Base-by-base conservation (phyloP, 1,284 basidiomycete genomes). In the Phylloporus gajari region DNA sequence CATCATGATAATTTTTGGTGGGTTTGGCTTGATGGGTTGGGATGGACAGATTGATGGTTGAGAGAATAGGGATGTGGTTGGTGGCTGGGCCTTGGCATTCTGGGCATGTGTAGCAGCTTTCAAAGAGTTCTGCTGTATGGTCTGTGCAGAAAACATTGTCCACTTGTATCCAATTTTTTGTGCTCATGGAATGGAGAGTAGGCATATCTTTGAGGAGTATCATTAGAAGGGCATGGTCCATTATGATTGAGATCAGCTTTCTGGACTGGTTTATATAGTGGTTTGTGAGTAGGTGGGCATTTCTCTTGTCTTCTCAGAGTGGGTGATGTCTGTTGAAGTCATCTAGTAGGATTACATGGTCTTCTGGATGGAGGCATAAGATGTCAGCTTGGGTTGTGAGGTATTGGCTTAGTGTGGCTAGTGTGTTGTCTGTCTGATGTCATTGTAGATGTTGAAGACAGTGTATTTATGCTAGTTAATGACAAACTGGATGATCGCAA, bases 271-370 rank as follows among this genome's bases (percentile, higher is more conserved):
- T 25, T 3, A 70, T 66, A 19, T 70, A 19, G 12, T 30, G n/a
- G 0, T 80, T 84, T 72, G 86, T 84, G 0, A 88, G 82, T 38
- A 86, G 84, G 0, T 70, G 21, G 72, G 88, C 86, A 0, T 58
- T 58, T 3, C 72, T 35, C 0, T 72, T n/a, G 17, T 62, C 61
- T 15, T 62, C 61, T 40, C 40, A 62, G 27, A 62, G 61, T 5
- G n/a, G 61, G 13, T 62, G 60, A 13, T 62, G 60, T n/a, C 30
- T 25, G 25, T 62, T 62, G 60, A 62, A 62, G 38, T 62, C n/a
- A 0, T 40, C 61, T 19, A 62, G n/a, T 40, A 40, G 44, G 1
- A 62, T 15, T 9, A 62, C 30, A n/a, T 62, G 61, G n/a, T 62
- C 40, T 15, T 35, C 35, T 8, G 8, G 35, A 8, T 35, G 35